These are phyloP conservation scores for Kwoniella mangroviensis DNA, from an alignment of 768 basidiomycete species.

Conservation along the genomic window DNA sequence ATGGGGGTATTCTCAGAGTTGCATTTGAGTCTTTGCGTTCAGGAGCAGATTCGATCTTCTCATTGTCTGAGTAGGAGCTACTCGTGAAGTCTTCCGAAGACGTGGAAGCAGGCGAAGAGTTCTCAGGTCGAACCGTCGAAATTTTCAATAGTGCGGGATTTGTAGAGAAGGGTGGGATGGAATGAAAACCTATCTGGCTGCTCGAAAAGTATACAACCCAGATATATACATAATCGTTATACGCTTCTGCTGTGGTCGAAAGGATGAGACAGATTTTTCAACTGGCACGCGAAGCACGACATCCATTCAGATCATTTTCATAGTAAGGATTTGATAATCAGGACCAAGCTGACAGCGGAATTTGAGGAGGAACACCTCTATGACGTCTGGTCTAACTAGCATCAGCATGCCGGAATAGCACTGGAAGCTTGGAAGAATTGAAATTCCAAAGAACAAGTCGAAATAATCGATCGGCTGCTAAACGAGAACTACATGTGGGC, in stretches of 20 bases:
- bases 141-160: neutral
- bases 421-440: neutral
- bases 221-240: neutral
- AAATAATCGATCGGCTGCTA: neutral
- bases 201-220: neutral
- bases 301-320: neutral
- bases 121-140: constrained; percentile 2
- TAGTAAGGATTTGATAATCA: neutral
- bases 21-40: neutral
- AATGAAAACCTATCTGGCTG: too few species aligned
- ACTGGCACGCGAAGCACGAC: neutral
- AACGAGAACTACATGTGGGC: neutral
- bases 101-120: constrained; percentile 4
- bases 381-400: neutral
- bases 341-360: neutral
- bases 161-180: neutral
- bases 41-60: constrained; percentile 1
- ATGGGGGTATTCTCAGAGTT: constrained; percentile 11
- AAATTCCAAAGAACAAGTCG: neutral
- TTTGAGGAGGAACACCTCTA: neutral
- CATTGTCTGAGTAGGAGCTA: constrained; percentile 7
- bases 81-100: constrained; percentile 5
- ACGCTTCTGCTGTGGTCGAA: too few species aligned
- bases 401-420: neutral
- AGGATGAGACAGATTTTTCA: too few species aligned